phyloP scores from a whole-genome alignment of 108 stramenopile species.

The Skeletonema marinoi region DNA sequence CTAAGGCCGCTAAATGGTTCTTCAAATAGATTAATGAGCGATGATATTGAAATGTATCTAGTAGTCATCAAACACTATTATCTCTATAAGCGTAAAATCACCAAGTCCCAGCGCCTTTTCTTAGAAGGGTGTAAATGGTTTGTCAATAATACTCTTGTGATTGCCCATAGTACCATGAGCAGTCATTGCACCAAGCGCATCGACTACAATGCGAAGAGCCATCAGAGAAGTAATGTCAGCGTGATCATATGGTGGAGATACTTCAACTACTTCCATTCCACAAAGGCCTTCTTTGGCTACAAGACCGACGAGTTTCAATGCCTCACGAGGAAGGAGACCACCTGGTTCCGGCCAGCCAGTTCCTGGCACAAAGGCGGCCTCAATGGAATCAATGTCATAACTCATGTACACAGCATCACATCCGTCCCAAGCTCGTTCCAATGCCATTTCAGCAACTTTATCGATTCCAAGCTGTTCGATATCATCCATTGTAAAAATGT shows the following conservation, averaged over 20 bases:
- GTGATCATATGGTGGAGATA: conserved; percentile 86
- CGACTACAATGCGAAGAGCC: conserved; percentile 83
- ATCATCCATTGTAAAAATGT: conserved; percentile 91
- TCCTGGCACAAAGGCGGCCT: conserved; percentile 89
- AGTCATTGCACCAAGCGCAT: conserved; percentile 82
- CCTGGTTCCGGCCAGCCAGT: conserved; percentile 89
- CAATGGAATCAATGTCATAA: conserved; percentile 89
- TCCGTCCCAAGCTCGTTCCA: conserved; percentile 86
- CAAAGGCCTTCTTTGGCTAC: conserved; percentile 81
- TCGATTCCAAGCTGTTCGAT: conserved; percentile 81
- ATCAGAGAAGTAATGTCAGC: conserved; percentile 84
- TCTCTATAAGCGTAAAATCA: no score
- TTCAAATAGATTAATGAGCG: no score
- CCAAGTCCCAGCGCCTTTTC: neutral
- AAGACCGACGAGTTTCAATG: conserved; percentile 78
- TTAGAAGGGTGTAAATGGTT: conserved; percentile 78
- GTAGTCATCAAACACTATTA: no score
- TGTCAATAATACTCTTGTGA: conserved; percentile 83
- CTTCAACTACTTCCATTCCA: conserved; percentile 90
- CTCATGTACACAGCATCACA: conserved; percentile 89
- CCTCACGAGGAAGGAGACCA: conserved; percentile 83
- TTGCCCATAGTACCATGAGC: conserved; percentile 81
- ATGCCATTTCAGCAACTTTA: conserved; percentile 86
- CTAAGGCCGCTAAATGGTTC: no score
- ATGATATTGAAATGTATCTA: no score